Percentiles rank a stretch among this genome's conserved stretches.
Evolutionary conservation across 441 rosid species (phyloP).

Genomic region (Arabidopsis lyrata): DNA sequence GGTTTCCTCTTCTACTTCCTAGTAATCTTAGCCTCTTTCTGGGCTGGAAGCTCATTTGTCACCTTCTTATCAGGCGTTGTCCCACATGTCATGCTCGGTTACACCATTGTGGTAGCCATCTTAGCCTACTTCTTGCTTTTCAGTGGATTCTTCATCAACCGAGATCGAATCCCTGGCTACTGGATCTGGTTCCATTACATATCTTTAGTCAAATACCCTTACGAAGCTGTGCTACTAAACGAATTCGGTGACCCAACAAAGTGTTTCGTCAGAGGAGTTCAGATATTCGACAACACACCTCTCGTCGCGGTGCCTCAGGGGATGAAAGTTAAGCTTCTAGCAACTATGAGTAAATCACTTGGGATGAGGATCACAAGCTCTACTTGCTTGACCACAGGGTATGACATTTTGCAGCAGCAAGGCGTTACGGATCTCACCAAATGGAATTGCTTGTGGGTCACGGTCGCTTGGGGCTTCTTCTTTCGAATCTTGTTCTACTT

Average conservation of each 20-base stretch:
- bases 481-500: slow-evolving; percentile 81
- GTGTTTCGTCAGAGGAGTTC: slow-evolving; percentile 71
- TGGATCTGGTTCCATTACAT: slow-evolving; percentile 94
- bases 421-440: slow-evolving; percentile 69
- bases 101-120: slow-evolving; percentile 76
- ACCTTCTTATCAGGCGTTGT: slow-evolving; percentile 82
- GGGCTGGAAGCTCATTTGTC: slow-evolving; percentile 86
- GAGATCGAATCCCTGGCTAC: slow-evolving; percentile 69
- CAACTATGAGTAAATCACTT: slow-evolving; percentile 52
- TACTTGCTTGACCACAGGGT: slow-evolving; percentile 74
- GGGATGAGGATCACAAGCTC: slow-evolving; percentile 67
- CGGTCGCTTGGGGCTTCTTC: slow-evolving; percentile 89
- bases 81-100: slow-evolving; percentile 82
- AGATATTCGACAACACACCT: slow-evolving; percentile 76
- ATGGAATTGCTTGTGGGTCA: slow-evolving; percentile 81
- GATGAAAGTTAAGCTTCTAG: slow-evolving; percentile 55
- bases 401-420: slow-evolving; percentile 66
- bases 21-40: slow-evolving; percentile 70
- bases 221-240: slow-evolving; percentile 70
- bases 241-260: slow-evolving; percentile 65
- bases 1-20: slow-evolving; percentile 71
- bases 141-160: slow-evolving; percentile 81
- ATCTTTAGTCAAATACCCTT: slow-evolving; percentile 78
- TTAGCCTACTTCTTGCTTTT: slow-evolving; percentile 81
- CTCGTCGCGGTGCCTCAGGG: slow-evolving; percentile 51